Percentiles rank a stretch among this genome's conserved stretches.
phyloP scores from a whole-genome alignment of 208 protist genomes.

The Acanthamoeba divionensis region DNA sequence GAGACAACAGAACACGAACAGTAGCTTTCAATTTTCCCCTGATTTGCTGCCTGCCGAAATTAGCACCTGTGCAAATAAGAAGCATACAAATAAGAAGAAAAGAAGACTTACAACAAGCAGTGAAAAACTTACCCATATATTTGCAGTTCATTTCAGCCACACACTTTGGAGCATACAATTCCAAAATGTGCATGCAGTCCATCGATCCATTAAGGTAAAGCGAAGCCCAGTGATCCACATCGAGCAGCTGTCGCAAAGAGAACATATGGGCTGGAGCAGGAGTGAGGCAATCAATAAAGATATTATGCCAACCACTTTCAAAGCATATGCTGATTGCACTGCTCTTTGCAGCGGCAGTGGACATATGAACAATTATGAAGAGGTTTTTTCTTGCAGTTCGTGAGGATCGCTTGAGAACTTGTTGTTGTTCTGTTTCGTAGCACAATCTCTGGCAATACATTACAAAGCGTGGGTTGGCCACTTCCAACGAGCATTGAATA shows the following conservation, averaged over 20 bases:
- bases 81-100: background rate
- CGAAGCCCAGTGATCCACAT: background rate
- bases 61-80: background rate
- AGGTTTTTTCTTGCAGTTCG: background rate
- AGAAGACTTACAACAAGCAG: background rate
- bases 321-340: background rate
- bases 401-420: too few relatives aligned
- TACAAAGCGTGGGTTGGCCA: background rate
- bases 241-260: background rate
- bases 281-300: background rate
- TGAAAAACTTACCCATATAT: background rate
- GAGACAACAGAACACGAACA: background rate
- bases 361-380: background rate
- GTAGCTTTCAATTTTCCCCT: background rate
- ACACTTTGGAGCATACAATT: background rate
- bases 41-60: background rate
- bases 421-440: background rate
- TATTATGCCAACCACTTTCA: background rate
- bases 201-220: background rate
- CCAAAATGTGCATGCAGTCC: background rate
- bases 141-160: background rate
- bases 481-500: background rate
- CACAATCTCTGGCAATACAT: background rate
- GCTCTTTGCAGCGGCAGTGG: background rate
- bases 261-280: background rate